Evolutionary conservation across 306 rosid genomes (phyloP).

Genomic region (Gillenia trifoliata): DNA sequence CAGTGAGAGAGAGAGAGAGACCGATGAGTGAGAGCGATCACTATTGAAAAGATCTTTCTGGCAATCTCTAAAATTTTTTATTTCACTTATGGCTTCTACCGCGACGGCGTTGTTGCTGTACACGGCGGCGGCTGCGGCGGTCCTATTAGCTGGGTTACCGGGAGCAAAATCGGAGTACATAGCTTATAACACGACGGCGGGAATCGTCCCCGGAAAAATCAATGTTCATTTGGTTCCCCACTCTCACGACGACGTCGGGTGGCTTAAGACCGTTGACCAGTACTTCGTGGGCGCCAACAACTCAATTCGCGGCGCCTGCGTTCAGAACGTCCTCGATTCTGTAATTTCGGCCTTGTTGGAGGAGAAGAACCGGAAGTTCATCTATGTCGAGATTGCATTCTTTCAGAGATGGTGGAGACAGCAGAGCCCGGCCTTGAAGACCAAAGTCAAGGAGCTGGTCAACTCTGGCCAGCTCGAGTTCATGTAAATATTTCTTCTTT

Average conservation of each 20-base stretch:
- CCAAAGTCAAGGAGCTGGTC: slow-evolving; percentile 66
- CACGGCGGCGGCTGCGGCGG: neutral
- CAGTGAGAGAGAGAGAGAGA: neutral
- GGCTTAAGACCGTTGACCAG: slow-evolving; percentile 91
- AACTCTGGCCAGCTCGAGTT: slow-evolving; percentile 74
- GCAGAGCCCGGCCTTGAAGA: slow-evolving; percentile 56
- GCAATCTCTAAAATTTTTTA: neutral
- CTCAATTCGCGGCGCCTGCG: slow-evolving; percentile 86
- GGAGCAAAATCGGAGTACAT: slow-evolving; percentile 44
- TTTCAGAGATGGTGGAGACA: slow-evolving; percentile 91
- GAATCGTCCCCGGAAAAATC: slow-evolving; percentile 40
- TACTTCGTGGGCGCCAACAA: slow-evolving; percentile 84
- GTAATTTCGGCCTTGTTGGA: slow-evolving; percentile 65
- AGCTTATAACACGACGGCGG: slow-evolving; percentile 56
- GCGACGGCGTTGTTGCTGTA: slow-evolving; percentile 20
- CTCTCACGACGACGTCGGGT: slow-evolving; percentile 85
- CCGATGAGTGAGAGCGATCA: neutral
- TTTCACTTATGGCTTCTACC: slow-evolving; percentile 16
- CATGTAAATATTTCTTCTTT: slow-evolving; percentile 43
- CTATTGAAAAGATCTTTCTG: neutral
- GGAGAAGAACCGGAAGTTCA: slow-evolving; percentile 68
- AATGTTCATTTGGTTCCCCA: slow-evolving; percentile 81
- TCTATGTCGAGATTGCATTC: slow-evolving; percentile 80
- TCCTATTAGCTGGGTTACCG: slow-evolving; percentile 21
- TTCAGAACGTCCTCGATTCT: slow-evolving; percentile 76